phyloP scores from a whole-genome alignment of 306 rosid species.

The Pterocarpus santalinus region DNA sequence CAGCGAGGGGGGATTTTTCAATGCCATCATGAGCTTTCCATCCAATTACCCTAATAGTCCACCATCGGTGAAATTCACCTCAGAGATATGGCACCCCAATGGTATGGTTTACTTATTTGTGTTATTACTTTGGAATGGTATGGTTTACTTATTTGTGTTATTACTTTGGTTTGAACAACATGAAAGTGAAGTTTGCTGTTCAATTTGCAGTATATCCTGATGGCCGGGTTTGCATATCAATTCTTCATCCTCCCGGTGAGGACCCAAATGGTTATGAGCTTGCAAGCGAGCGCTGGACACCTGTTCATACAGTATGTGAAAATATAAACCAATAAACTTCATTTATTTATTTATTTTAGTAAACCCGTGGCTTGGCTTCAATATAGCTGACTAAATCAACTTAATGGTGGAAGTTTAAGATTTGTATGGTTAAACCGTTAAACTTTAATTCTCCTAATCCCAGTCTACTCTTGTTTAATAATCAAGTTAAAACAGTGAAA shows the following conservation, averaged over 20 bases:
- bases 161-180: slow-evolving; percentile 8
- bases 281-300: slow-evolving; percentile 99
- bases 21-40: slow-evolving; percentile 96
- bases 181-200: slow-evolving; percentile 38
- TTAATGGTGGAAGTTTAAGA: neutral
- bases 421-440: neutral
- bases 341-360: neutral
- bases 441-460: too few relatives aligned
- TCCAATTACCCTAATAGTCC: slow-evolving; percentile 96
- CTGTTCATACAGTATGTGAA: slow-evolving; percentile 88
- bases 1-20: slow-evolving; percentile 97
- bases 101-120: slow-evolving; percentile 58
- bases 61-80: slow-evolving; percentile 85
- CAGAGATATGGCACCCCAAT: slow-evolving; percentile 97
- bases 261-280: slow-evolving; percentile 99
- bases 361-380: slow-evolving; percentile 1
- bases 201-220: slow-evolving; percentile 85
- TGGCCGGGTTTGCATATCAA: slow-evolving; percentile 99
- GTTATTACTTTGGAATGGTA: slow-evolving; percentile 64
- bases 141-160: slow-evolving; percentile 28
- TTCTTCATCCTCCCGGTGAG: slow-evolving; percentile 98
- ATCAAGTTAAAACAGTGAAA: neutral
- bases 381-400: slow-evolving; percentile 4
- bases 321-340: neutral
- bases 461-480: slow-evolving; percentile 1